Evolutionary conservation across 495 filamentous ascomycete species (phyloP).

Genomic region (Daldinia grandis): DNA sequence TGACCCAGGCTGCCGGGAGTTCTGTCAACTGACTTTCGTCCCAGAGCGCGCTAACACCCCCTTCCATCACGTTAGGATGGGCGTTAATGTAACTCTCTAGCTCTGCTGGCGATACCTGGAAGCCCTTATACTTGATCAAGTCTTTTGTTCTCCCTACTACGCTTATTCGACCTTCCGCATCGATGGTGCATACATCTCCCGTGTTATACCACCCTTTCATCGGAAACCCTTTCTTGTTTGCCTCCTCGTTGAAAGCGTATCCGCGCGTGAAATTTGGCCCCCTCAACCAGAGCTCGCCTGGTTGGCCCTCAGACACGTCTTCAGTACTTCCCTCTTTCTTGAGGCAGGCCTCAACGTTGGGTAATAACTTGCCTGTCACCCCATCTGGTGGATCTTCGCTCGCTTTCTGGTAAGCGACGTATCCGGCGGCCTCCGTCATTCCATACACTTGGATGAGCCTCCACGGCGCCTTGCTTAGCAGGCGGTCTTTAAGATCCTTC

Average conservation of each 20-base stretch:
- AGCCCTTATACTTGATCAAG: constrained; percentile 74
- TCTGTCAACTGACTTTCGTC: constrained; percentile 69
- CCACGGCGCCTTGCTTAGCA: constrained; percentile 34
- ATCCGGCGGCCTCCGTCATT: constrained; percentile 46
- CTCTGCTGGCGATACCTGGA: constrained; percentile 79
- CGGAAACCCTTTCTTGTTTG: constrained; percentile 64
- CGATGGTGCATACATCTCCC: constrained; percentile 69
- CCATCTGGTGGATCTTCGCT: constrained; percentile 28
- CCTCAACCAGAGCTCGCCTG: constrained; percentile 72
- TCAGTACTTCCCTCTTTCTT: constrained; percentile 37
- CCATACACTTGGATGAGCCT: constrained; percentile 41
- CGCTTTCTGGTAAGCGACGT: constrained; percentile 39
- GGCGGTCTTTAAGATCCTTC: constrained; percentile 22
- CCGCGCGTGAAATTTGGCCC: constrained; percentile 70
- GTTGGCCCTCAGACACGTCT: constrained; percentile 64
- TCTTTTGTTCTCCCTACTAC: constrained; percentile 75
- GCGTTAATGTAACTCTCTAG: constrained; percentile 70
- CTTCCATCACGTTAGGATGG: constrained; percentile 71
- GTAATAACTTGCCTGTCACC: constrained; percentile 34
- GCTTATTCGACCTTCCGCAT: constrained; percentile 64
- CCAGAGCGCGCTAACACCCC: constrained; percentile 73
- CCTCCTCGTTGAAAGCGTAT: constrained; percentile 69
- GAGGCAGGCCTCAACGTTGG: constrained; percentile 41
- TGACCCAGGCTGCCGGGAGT: constrained; percentile 74
- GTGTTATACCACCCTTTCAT: constrained; percentile 72